Conservation (phyloP, 2,329 filamentous ascomycete species). For the Tolypocladium endophyticum region DNA sequence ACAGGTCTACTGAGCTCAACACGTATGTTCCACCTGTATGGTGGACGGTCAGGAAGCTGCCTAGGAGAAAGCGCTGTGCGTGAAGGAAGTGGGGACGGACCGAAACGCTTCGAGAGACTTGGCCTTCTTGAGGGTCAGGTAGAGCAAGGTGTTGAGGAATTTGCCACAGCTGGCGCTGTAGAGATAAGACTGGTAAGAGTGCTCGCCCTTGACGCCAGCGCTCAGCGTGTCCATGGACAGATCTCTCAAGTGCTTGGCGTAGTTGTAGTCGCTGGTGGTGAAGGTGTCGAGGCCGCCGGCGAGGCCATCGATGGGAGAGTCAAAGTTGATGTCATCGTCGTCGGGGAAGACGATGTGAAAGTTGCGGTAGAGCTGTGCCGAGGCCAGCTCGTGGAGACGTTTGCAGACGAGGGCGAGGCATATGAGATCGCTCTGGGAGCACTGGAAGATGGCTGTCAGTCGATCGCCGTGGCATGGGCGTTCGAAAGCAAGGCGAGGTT, state of each 20-base stretch:
- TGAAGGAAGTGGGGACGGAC: slow-evolving; percentile 22
- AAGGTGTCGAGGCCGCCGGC: slow-evolving; percentile 51
- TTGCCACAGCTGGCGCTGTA: slow-evolving; percentile 48
- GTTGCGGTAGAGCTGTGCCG: slow-evolving; percentile 46
- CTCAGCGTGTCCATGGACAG: slow-evolving; percentile 46
- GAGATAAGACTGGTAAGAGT: slow-evolving; percentile 41
- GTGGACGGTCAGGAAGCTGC: slow-evolving; percentile 2
- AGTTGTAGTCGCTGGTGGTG: slow-evolving; percentile 52
- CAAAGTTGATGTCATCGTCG: slow-evolving; percentile 40
- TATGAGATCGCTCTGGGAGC: slow-evolving; percentile 41
- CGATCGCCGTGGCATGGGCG: neutral
- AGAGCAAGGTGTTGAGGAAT: slow-evolving; percentile 51
- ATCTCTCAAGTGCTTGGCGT: slow-evolving; percentile 45
- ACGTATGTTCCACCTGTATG: slow-evolving; percentile 49
- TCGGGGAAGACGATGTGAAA: slow-evolving; percentile 54
- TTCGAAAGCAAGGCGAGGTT: neutral
- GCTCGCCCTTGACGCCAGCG: slow-evolving; percentile 40
- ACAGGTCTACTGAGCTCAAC: slow-evolving; percentile 50
- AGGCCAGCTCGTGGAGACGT: slow-evolving; percentile 46
- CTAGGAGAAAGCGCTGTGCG: neutral
- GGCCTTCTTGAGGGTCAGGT: slow-evolving; percentile 45
- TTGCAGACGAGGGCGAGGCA: slow-evolving; percentile 47
- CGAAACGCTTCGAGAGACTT: slow-evolving; percentile 44
- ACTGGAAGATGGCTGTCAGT: slow-evolving; percentile 22
- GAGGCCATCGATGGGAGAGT: slow-evolving; percentile 45